Conservation (phyloP, 768 basidiomycete species). For the Boletus insuetus region DNA sequence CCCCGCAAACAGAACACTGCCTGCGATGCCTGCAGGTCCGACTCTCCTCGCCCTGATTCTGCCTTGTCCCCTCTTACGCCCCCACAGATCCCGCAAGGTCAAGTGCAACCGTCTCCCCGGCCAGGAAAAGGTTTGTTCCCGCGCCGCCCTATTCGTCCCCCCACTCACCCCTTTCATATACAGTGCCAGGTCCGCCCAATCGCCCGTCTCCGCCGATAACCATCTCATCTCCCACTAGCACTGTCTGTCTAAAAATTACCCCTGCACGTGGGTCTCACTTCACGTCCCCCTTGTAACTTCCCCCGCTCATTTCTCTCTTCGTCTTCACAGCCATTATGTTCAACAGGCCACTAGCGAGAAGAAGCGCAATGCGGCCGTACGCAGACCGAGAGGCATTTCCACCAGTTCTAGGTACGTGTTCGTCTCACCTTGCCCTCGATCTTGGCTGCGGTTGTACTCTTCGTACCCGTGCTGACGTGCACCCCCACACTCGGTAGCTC, state of each 20-base stretch:
- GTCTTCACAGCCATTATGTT: slow-evolving; percentile 59
- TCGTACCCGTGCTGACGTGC: slow-evolving; percentile 29
- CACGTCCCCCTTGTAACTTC: slow-evolving; percentile 10
- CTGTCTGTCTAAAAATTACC: slow-evolving; percentile 83
- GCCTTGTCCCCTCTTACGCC: slow-evolving; percentile 1
- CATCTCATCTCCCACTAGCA: slow-evolving; percentile 46
- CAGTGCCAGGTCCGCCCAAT: slow-evolving; percentile 63
- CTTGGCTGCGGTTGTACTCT: slow-evolving; percentile 22
- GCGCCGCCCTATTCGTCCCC: slow-evolving; percentile 3
- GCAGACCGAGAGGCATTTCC: slow-evolving; percentile 66
- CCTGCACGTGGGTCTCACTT: slow-evolving; percentile 74
- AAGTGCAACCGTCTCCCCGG: slow-evolving; percentile 83
- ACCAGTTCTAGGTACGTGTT: slow-evolving; percentile 44
- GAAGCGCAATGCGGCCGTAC: slow-evolving; percentile 59
- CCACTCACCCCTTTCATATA: slow-evolving; percentile 17
- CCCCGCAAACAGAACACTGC: slow-evolving; percentile 91
- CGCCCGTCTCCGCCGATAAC: slow-evolving; percentile 6
- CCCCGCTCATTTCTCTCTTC: slow-evolving; percentile 15
- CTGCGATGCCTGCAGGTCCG: slow-evolving; percentile 87
- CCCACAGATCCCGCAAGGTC: slow-evolving; percentile 73
- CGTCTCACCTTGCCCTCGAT: slow-evolving; percentile 1
- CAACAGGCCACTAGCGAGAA: slow-evolving; percentile 86
- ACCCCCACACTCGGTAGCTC: slow-evolving; percentile 14
- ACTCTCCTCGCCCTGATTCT: background rate
- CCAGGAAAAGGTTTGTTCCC: slow-evolving; percentile 66